A percentile compares a stretch with the other conserved stretches of the same genome.
These are phyloP conservation scores for Nemania diffusa DNA, from an alignment of 2,329 filamentous ascomycete species.

Conservation along the genomic window DNA sequence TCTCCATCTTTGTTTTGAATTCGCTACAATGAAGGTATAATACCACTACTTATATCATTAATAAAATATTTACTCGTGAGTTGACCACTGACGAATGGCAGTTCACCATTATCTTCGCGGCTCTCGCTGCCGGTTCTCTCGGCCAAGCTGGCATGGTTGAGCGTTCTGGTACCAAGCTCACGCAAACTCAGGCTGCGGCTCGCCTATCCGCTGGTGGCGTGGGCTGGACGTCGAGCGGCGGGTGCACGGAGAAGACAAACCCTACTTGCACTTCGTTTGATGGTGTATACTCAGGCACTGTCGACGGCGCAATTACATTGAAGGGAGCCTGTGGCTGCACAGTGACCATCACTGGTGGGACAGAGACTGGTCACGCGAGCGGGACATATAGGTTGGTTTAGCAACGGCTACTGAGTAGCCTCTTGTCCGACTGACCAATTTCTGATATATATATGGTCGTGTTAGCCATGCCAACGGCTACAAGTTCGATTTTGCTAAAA, in stretches of 20 bases:
- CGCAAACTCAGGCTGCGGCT: slow-evolving; percentile 29
- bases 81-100: slow-evolving; percentile 13
- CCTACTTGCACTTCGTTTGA: slow-evolving; percentile 33
- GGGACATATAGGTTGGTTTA: slow-evolving; percentile 31
- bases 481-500: slow-evolving; percentile 35
- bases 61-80: not conserved
- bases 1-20: not conserved
- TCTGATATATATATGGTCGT: slow-evolving; percentile 3
- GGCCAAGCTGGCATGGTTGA: slow-evolving; percentile 24
- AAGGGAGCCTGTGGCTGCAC: slow-evolving; percentile 33
- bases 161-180: slow-evolving; percentile 34
- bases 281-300: slow-evolving; percentile 35
- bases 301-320: slow-evolving; percentile 29
- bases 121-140: slow-evolving; percentile 21
- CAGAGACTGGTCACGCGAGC: slow-evolving; percentile 32
- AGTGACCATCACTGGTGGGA: slow-evolving; percentile 33
- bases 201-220: slow-evolving; percentile 25
- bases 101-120: slow-evolving; percentile 26
- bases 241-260: slow-evolving; percentile 28
- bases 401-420: not conserved
- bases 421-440: not conserved
- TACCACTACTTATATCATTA: not conserved
- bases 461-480: slow-evolving; percentile 34
- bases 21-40: slow-evolving; percentile 26
- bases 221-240: slow-evolving; percentile 33